phyloP scores from a whole-genome alignment of 495 filamentous ascomycete genomes.

The Jackrogersella multiformis region DNA sequence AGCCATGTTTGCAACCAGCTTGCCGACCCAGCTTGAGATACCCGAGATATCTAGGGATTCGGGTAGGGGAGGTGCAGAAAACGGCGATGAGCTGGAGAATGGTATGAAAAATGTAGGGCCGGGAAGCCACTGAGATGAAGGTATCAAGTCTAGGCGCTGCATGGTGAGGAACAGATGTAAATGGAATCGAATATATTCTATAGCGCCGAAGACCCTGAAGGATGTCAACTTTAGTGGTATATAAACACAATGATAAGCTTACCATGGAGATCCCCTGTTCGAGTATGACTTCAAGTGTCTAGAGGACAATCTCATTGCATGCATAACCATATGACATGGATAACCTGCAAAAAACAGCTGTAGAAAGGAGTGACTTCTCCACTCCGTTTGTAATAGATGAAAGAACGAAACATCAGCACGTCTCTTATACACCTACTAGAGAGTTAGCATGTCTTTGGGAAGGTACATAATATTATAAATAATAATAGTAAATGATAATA shows the following conservation, averaged over 20 bases:
- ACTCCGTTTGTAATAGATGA: constrained; percentile 46
- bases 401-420: constrained; percentile 54
- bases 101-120: constrained; percentile 58
- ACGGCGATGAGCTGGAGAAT: constrained; percentile 57
- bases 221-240: constrained; percentile 10
- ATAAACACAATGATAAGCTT: constrained; percentile 1
- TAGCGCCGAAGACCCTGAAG: constrained; percentile 41
- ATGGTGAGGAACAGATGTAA: constrained; percentile 58
- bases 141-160: constrained; percentile 59
- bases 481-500: too few relatives aligned
- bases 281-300: not conserved
- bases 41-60: constrained; percentile 33
- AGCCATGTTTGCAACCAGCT: constrained; percentile 40
- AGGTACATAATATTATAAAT: not conserved
- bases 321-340: constrained; percentile 27
- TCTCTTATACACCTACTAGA: constrained; percentile 55
- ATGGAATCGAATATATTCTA: constrained; percentile 54
- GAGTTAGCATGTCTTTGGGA: constrained; percentile 26
- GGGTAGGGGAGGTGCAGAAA: constrained; percentile 50
- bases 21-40: constrained; percentile 46
- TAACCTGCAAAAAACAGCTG: constrained; percentile 33
- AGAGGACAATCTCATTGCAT: constrained; percentile 15
- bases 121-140: constrained; percentile 51
- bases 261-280: constrained; percentile 18
- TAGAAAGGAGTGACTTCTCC: constrained; percentile 41